These are phyloP conservation scores for Hygrophoropsis aurantiaca DNA, from an alignment of 768 basidiomycete genomes.

Conservation along the genomic window DNA sequence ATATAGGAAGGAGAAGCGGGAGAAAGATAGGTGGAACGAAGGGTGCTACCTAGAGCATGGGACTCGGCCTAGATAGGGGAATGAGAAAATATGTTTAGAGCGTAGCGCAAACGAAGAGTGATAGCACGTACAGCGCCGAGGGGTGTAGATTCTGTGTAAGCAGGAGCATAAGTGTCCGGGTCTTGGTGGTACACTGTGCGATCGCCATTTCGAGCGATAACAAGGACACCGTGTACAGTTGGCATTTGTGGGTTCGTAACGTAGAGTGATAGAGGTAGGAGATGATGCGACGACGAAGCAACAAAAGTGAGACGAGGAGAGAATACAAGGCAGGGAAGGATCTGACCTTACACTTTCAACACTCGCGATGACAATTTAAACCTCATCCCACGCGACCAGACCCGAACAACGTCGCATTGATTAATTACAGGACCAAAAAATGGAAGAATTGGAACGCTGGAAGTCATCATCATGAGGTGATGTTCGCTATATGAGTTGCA, in stretches of 20 bases:
- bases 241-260: constrained; percentile 6
- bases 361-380: too few relatives aligned
- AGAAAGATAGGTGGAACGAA: constrained; percentile 68
- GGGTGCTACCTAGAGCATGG: constrained; percentile 56
- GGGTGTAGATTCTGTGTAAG: constrained; percentile 69
- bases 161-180: constrained; percentile 62
- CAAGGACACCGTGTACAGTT: constrained; percentile 72
- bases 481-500: too few relatives aligned
- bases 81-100: constrained; percentile 7
- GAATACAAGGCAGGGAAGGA: not conserved
- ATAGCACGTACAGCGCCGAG: constrained; percentile 61
- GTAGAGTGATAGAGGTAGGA: too few relatives aligned
- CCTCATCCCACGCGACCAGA: too few relatives aligned
- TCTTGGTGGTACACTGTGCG: constrained; percentile 69
- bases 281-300: too few relatives aligned
- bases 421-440: too few relatives aligned
- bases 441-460: too few relatives aligned
- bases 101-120: not conserved
- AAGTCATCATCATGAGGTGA: too few relatives aligned
- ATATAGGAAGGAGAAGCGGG: constrained; percentile 67
- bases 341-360: too few relatives aligned
- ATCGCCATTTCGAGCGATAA: constrained; percentile 78
- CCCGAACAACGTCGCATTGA: too few relatives aligned
- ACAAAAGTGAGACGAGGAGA: not conserved
- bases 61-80: constrained; percentile 54